Base-by-base conservation (phyloP, 139 green algal genomes). In the Gonium pectorale region DNA sequence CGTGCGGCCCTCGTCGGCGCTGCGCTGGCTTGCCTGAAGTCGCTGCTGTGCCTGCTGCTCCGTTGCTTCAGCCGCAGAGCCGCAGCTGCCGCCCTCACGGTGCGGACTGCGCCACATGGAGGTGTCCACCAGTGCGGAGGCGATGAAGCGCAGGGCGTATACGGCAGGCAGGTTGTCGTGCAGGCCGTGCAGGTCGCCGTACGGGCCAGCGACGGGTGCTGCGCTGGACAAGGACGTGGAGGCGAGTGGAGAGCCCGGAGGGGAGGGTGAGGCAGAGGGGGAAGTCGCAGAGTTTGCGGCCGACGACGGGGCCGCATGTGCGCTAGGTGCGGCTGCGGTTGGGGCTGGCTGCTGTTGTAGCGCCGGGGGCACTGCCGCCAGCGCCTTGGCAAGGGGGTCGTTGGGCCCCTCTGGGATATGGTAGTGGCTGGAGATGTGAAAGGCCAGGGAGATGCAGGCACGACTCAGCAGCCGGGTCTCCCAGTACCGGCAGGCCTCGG, bases 341-440 rank as follows among this genome's bases (percentile, higher is more conserved):
- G n/a, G n/a, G n/a, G n/a, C n/a, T n/a, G n/a, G n/a, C n/a, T n/a
- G n/a, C n/a, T n/a, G n/a, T n/a, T n/a, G n/a, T n/a, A n/a, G n/a
- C n/a, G n/a, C n/a, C n/a, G n/a, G n/a, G n/a, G n/a, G n/a, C n/a
- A n/a, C n/a, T n/a, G n/a, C n/a, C n/a, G n/a, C n/a, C n/a, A 81
- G 54, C 1, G 40, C 38, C 3, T 27, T 22, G 6, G 54, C 52
- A 3, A 81, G 56, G 5, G 37, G 74, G 31, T 82, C 59, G 15
- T 8, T 26, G 1, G 38, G 29, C 0, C 13, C 59, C 3, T 56
- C 6, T 29, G 74, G 74, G 21, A 82, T 31, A 29, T 83, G 77
- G 31, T 66, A 83, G 24, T 83, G 77, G 77, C 60, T 74, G n/a
- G 77, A 46, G 60, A 83, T 59, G 77, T 83, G 77, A 44, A 83